Base-by-base conservation (phyloP, 371 early-diverging fungal genomes). In the Syncephalastrum monosporum region DNA sequence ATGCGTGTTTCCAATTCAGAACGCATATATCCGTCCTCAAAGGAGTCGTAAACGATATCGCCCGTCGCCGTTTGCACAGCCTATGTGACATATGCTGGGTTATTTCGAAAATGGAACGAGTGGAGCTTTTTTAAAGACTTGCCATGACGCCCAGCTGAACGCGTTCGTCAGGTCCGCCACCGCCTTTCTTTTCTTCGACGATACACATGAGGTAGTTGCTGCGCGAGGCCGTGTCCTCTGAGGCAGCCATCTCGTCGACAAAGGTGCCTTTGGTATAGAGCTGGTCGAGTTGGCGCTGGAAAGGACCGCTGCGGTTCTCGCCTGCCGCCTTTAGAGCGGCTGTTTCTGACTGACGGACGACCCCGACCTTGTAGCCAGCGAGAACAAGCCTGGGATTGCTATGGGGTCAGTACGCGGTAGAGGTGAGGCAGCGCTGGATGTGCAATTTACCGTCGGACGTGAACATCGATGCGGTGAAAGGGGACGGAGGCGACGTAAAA, bases 271-370 rank as follows among this genome's bases (percentile, higher is more conserved):
- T 82, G 12, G 94, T 93, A 57, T 85, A 89, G 10, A 95, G 69
- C 42, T 90, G 85, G 38, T 82, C 81, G 24, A 95, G 72, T 62
- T 86, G 70, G 3, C 95, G 80, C 38, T 77, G 68, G 54, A 95
- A 95, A 0, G 93, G 92, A 4, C 84, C 86, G 23, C 71, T 77
- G 45, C 78, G 79, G 68, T 92, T 91, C 52, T 81, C 80, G 16
- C 92, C 85, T 4, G 75, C 81, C 0, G 91, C 88, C 64, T 94
- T 94, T 41, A 93, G 68, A 14, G 93, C 93, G 0, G 92, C 93
- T 0, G 93, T 92, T 59, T 94, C 93, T 41, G 79, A 80, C 64
- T 95, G 95, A n/a, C 87, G 74, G 16, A 94, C 88, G 6, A 94
- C 76, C 2, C 93, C 95, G 13, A 93, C 93, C 66, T 89, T 90